These are phyloP conservation scores for Penicillium oxalicum DNA, from an alignment of 2,329 filamentous ascomycete genomes.

Conservation along the genomic window DNA sequence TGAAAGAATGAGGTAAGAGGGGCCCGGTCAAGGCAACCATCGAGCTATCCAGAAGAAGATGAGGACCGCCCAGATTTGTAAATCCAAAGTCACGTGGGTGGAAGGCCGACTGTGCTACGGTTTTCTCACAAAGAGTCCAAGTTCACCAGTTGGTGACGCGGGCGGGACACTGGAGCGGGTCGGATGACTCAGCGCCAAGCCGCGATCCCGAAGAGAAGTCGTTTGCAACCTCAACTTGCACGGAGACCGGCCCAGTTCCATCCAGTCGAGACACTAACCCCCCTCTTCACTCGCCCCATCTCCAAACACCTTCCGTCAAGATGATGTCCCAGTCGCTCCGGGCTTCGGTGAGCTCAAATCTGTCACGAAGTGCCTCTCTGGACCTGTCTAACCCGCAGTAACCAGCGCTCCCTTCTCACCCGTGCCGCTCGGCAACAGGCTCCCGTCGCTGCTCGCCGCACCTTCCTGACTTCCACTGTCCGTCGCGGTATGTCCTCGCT, in stretches of 20 bases:
- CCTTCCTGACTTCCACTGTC: conserved; percentile 57
- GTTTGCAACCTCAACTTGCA: conserved; percentile 22
- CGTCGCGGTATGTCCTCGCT: conserved; percentile 52
- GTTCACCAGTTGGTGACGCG: no score
- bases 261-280: conserved; percentile 19
- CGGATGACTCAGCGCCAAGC: conserved; percentile 21
- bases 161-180: background rate
- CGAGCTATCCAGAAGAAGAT: conserved; percentile 3
- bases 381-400: conserved; percentile 13
- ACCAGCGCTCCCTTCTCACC: conserved; percentile 56
- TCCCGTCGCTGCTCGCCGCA: conserved; percentile 53
- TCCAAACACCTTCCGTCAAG: conserved; percentile 27
- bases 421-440: conserved; percentile 55
- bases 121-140: no score
- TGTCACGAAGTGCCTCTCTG: conserved; percentile 1
- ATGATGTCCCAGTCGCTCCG: conserved; percentile 59
- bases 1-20: conserved; percentile 9
- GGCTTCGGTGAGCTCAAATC: conserved; percentile 48
- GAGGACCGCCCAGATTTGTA: conserved; percentile 3
- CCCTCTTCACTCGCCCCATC: conserved; percentile 22
- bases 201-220: conserved; percentile 23
- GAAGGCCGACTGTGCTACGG: no score
- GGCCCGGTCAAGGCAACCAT: conserved; percentile 10
- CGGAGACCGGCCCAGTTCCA: conserved; percentile 23
- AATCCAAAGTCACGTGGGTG: conserved; percentile 11